phyloP scores from a whole-genome alignment of 306 rosid species.

The Sophora flavescens region DNA sequence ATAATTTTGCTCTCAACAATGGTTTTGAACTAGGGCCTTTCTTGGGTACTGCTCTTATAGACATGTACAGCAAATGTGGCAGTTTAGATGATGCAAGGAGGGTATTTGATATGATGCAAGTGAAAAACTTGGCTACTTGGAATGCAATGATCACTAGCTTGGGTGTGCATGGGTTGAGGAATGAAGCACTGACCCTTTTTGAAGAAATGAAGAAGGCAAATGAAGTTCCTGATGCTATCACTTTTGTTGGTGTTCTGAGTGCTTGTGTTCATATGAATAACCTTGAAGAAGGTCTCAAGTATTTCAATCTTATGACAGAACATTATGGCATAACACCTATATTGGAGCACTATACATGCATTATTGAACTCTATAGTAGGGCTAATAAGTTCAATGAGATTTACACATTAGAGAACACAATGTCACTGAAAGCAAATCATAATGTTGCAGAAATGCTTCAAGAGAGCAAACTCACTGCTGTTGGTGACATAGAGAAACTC shows the following conservation, averaged over 20 bases:
- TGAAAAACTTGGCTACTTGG: constrained; percentile 73
- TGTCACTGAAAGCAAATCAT: constrained; percentile 37
- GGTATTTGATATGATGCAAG: constrained; percentile 59
- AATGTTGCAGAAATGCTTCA: constrained; percentile 48
- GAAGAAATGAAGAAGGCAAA: constrained; percentile 57
- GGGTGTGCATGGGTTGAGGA: constrained; percentile 74
- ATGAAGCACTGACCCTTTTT: constrained; percentile 59
- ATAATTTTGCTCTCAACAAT: constrained; percentile 58
- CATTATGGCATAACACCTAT: constrained; percentile 62
- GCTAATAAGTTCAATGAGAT: constrained; percentile 44
- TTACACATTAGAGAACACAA: constrained; percentile 10
- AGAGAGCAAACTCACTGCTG: constrained; percentile 37
- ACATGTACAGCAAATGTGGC: constrained; percentile 82
- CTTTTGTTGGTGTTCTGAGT: constrained; percentile 56
- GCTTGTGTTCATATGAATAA: constrained; percentile 46
- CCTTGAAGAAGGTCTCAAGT: constrained; percentile 48
- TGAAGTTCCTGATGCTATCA: constrained; percentile 50
- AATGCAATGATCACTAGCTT: constrained; percentile 77
- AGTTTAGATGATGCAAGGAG: constrained; percentile 60
- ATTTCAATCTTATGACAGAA: constrained; percentile 60
- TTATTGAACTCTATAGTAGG: constrained; percentile 61
- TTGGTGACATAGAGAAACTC: constrained; percentile 43
- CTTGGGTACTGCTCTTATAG: constrained; percentile 74
- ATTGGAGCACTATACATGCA: constrained; percentile 62
- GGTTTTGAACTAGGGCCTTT: constrained; percentile 59